Evolutionary conservation across 441 rosid species (phyloP), one percentile per base, ranked within the genome.

Genomic region (Pelargonium australe): DNA sequence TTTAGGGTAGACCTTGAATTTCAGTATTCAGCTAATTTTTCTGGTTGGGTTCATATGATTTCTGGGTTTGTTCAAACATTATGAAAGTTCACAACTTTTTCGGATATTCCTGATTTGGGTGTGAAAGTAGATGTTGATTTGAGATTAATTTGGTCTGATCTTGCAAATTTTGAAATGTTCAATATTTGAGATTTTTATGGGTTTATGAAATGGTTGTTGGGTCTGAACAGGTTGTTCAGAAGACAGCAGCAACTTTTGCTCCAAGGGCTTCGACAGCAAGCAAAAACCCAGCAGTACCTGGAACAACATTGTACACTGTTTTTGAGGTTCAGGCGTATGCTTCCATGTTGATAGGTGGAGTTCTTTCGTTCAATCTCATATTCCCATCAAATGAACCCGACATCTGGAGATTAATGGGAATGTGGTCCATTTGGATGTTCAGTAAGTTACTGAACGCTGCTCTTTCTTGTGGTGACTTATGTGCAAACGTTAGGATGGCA

Each of bases 401-500:
- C 74, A 67, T 94, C 10, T 91, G 97, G 97, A 91, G 99, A 80
- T 78, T 94, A 65, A 91, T 91, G 92, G 99, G 99, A 31, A 95
- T 94, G 99, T 94, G 97, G 99, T 94, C 97, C 43, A 89, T 94
- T 72, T 89, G 99, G 99, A 89, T 91, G 97, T 95, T 95, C 85
- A 88, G 98, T 91, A 80, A 84, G 97, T 84, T 63, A 0, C 12
- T 58, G 19, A 7, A 41, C 68, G 28, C 28, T 61, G 3, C 13
- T 6, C 51, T 63, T 31, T 31, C 34, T 31, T 2, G 2, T 31
- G 34, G 2, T 31, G 34, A 31, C 0, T 31, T 31, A 2, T 3
- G 4, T 31, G 34, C 34, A 31, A 31, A 31, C 34, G 2, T 2
- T 31, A 31, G 34, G 34, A 31, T 31, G 1, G 34, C 45, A 4